phyloP scores from a whole-genome alignment of 1,284 basidiomycete genomes.

The Wolfiporia cocos region DNA sequence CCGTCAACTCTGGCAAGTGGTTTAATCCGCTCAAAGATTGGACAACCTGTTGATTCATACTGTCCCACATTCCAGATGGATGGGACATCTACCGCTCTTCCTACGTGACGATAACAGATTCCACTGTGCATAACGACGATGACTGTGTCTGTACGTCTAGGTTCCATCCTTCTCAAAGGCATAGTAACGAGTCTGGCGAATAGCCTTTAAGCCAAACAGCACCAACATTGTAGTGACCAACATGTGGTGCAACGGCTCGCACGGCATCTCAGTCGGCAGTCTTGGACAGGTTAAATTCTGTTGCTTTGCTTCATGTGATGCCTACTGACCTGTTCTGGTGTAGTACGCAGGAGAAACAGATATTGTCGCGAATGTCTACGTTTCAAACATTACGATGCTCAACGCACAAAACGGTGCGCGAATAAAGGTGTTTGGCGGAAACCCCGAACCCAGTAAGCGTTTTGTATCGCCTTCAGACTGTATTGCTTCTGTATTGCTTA shows the following conservation, averaged over 20 bases:
- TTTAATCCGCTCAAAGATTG: too few relatives aligned
- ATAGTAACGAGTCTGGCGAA: too few relatives aligned
- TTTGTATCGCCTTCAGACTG: background rate
- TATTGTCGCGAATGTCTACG: conserved; percentile 59
- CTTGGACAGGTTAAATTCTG: conserved; percentile 22
- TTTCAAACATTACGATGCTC: conserved; percentile 49
- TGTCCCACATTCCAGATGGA: conserved; percentile 33
- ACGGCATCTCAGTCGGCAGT: conserved; percentile 56
- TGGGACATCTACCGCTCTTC: conserved; percentile 62
- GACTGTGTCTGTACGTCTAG: conserved; percentile 46
- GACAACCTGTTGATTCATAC: too few relatives aligned
- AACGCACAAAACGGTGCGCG: conserved; percentile 59
- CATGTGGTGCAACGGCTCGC: conserved; percentile 55
- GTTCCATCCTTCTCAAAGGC: too few relatives aligned
- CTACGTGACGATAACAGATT: conserved; percentile 43
- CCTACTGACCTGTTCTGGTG: background rate
- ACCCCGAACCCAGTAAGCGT: conserved; percentile 20
- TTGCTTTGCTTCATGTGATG: background rate
- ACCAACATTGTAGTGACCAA: conserved; percentile 56
- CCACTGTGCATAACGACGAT: conserved; percentile 53
- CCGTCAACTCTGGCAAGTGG: conserved; percentile 2
- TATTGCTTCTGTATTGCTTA: background rate
- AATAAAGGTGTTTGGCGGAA: conserved; percentile 62
- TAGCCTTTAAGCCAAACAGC: conserved; percentile 59
- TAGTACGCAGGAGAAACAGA: conserved; percentile 58